Evolutionary conservation across 208 protist genomes (phyloP).

Genomic region (Acanthamoeba divionensis): DNA sequence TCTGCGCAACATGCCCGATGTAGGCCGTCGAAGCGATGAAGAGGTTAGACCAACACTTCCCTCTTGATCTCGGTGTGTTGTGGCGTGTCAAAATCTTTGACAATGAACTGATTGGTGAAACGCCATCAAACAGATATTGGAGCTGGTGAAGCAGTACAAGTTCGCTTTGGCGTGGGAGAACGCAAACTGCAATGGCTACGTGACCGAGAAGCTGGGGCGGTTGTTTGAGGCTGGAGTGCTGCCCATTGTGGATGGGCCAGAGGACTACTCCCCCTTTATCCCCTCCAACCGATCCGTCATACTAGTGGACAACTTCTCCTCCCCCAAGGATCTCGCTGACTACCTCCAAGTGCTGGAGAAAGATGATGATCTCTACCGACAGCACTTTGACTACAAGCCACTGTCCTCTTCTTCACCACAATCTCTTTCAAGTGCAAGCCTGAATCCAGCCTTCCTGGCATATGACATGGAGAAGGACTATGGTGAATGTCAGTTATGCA

Average conservation of each 20-base stretch:
- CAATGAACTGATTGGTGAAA: no score
- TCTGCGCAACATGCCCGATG: not conserved
- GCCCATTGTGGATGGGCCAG: constrained; percentile 7
- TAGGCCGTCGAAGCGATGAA: no score
- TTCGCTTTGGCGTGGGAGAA: constrained; percentile 51
- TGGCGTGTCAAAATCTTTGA: no score
- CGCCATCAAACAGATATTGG: not conserved
- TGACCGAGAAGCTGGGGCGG: constrained; percentile 54
- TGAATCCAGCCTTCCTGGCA: not conserved
- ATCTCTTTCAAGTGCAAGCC: not conserved
- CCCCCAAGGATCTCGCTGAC: constrained; percentile 53
- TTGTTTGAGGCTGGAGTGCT: not conserved
- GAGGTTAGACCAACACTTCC: no score
- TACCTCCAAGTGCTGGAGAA: constrained; percentile 63
- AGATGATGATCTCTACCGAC: constrained; percentile 60
- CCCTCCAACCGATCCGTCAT: constrained; percentile 59
- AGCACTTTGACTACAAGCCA: constrained; percentile 56
- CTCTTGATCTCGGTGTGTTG: no score
- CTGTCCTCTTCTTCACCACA: not conserved
- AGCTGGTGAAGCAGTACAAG: constrained; percentile 1
- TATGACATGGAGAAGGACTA: not conserved
- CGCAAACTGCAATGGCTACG: constrained; percentile 48
- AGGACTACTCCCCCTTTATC: constrained; percentile 40
- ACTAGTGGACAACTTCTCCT: constrained; percentile 56
- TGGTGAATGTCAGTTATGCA: not conserved